A percentile compares a stretch with the other conserved stretches of the same genome.
phyloP scores from a whole-genome alignment of 495 filamentous ascomycete genomes.

The Penicillium dipodomyicola region DNA sequence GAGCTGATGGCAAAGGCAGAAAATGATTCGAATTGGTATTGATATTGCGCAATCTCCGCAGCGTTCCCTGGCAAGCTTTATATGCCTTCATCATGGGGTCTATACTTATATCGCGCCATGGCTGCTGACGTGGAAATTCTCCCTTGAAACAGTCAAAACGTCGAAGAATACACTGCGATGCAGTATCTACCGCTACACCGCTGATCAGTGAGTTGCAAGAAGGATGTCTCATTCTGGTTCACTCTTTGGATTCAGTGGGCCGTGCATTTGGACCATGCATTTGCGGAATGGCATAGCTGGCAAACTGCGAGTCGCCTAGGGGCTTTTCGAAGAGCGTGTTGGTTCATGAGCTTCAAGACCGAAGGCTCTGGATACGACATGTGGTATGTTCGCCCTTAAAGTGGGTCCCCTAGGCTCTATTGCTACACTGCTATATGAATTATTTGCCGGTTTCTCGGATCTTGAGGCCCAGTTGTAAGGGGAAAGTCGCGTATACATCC shows the following conservation, averaged over 20 bases:
- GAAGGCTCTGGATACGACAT: background rate
- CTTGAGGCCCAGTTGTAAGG: no score
- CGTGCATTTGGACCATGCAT: background rate
- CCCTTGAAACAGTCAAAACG: background rate
- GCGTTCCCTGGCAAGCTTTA: no score
- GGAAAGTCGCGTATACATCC: no score
- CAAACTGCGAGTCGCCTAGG: background rate
- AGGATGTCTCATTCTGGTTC: background rate
- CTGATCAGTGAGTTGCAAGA: background rate
- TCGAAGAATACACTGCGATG: background rate
- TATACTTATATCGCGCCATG: no score
- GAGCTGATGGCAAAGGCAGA: no score
- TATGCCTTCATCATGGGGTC: no score
- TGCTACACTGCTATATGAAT: no score
- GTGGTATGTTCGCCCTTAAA: background rate
- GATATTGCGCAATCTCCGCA: no score
- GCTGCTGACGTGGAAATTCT: no score
- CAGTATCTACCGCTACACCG: background rate
- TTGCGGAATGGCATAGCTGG: background rate
- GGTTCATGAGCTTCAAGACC: background rate
- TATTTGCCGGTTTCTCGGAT: no score
- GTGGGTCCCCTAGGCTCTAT: background rate
- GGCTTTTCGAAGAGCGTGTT: background rate
- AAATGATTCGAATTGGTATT: no score
- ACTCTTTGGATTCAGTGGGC: background rate